phyloP scores from a whole-genome alignment of 129 eudicot genomes.

The Flaveria ramosissima region DNA sequence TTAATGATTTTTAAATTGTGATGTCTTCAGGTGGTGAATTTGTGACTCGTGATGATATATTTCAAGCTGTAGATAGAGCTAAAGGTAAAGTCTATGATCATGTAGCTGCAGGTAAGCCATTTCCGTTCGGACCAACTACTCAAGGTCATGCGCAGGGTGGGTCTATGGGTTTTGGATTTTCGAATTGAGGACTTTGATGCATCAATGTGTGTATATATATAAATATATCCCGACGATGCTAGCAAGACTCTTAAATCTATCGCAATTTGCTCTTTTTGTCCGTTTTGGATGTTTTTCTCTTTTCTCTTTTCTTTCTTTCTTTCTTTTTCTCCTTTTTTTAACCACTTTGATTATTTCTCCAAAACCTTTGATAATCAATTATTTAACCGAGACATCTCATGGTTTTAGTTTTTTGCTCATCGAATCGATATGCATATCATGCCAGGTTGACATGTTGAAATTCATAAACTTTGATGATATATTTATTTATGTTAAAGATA shows the following conservation, averaged over 20 bases:
- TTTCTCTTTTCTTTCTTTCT: neutral
- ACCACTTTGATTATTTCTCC: neutral
- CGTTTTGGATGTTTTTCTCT: neutral
- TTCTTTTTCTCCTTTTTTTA: neutral
- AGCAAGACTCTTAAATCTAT: neutral
- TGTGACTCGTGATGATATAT: constrained; percentile 45
- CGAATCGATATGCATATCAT: too few species aligned
- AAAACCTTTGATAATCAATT: neutral
- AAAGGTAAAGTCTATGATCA: constrained; percentile 30
- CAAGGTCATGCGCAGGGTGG: neutral
- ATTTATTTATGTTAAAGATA: too few species aligned
- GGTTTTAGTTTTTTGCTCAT: neutral
- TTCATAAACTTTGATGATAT: too few species aligned
- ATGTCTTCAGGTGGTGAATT: constrained; percentile 42
- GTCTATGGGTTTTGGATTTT: constrained; percentile 28
- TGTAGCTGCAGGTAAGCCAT: constrained; percentile 25
- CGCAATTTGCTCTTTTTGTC: neutral
- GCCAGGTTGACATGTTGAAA: too few species aligned
- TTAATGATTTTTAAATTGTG: neutral
- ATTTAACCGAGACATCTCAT: neutral
- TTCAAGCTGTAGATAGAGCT: constrained; percentile 48
- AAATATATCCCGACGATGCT: neutral
- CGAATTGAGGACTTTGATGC: constrained; percentile 23
- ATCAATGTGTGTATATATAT: neutral
- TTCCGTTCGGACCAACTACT: constrained; percentile 29